Base-by-base conservation (phyloP, 2,329 filamentous ascomycete genomes). In the Pseudocercospora macadamiae region DNA sequence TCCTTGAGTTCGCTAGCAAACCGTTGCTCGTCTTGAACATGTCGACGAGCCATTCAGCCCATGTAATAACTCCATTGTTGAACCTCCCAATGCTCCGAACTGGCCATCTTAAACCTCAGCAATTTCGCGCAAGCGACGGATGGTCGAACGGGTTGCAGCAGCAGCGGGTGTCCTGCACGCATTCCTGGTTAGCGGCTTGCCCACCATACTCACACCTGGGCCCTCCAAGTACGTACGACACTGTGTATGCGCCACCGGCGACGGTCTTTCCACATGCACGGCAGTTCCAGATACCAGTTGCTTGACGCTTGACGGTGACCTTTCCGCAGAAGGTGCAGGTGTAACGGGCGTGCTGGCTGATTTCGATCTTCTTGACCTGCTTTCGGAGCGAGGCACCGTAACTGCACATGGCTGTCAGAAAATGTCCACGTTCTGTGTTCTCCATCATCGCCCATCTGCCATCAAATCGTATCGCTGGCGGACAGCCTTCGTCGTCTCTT, bases 291-390 rank as follows among this genome's bases (percentile, higher is more conserved):
- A 96, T 97, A 75, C 93, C 93, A 73, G 93, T 90, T 66, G 91
- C 88, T 77, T 91, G 85, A 76, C 93, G 89, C 85, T 75, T 75
- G 64, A 75, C 73, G 30, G 89, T 90, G 79, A 87, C 89, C 89
- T 97, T 97, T 77, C 93, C 93, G 87, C 92, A 96, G 90, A 97
- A 99, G 70, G 93, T 93, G 88, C 93, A 97, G 77, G 88, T 88
- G 80, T 97, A 97, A 80, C 89, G 89, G 83, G 92, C 91, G 86
- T 99, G 95, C 83, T 97, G 95, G 75, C 91, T 90, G 80, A 97
- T 90, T 89, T 97, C 95, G 89, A 97, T 96, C 90, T 97, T 97
- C 91, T 97, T 97, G 78, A 95, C 89, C 93, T 91, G 93, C 88
- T 97, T 97, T 83, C 93, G 91, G 82, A 97, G 91, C 76, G 95